phyloP scores from a whole-genome alignment of 345 rosid species.

The Iberis pinnata region DNA sequence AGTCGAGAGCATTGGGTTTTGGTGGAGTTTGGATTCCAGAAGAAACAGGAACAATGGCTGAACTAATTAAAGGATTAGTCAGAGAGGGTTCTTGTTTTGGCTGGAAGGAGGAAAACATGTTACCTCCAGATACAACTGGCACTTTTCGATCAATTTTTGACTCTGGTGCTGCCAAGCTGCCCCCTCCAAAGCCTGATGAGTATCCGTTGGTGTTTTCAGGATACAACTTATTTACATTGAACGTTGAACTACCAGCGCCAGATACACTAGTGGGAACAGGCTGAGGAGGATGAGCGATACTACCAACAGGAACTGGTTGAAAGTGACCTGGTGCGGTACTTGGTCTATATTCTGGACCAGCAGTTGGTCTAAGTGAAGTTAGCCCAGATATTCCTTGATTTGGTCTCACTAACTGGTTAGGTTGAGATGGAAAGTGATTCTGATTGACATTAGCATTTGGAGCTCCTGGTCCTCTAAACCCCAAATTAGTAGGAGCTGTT shows the following conservation, averaged over 20 bases:
- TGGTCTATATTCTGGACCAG: conserved; percentile 48
- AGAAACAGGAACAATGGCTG: conserved; percentile 47
- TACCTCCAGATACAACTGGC: conserved; percentile 51
- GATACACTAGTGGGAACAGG: conserved; percentile 32
- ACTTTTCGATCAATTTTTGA: conserved; percentile 45
- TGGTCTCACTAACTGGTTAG: conserved; percentile 35
- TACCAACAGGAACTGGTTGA: conserved; percentile 35
- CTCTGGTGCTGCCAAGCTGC: conserved; percentile 36
- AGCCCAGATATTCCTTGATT: conserved; percentile 48
- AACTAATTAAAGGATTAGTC: conserved; percentile 40
- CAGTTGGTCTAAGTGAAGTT: conserved; percentile 40
- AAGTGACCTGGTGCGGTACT: conserved; percentile 38
- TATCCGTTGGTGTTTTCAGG: conserved; percentile 45
- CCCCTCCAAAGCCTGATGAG: conserved; percentile 40
- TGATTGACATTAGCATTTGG: conserved; percentile 43
- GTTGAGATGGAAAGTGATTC: conserved; percentile 50
- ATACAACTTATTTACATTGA: conserved; percentile 49
- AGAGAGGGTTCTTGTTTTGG: conserved; percentile 43
- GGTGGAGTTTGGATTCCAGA: conserved; percentile 42
- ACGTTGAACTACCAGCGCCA: conserved; percentile 34
- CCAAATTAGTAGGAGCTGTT: conserved; percentile 36
- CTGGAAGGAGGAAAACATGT: conserved; percentile 48
- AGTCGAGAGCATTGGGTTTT: conserved; percentile 55
- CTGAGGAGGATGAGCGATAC: conserved; percentile 41
- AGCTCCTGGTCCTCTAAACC: conserved; percentile 59